Conservation (phyloP, 2,329 filamentous ascomycete genomes). For the Diaporthe sp. region DNA sequence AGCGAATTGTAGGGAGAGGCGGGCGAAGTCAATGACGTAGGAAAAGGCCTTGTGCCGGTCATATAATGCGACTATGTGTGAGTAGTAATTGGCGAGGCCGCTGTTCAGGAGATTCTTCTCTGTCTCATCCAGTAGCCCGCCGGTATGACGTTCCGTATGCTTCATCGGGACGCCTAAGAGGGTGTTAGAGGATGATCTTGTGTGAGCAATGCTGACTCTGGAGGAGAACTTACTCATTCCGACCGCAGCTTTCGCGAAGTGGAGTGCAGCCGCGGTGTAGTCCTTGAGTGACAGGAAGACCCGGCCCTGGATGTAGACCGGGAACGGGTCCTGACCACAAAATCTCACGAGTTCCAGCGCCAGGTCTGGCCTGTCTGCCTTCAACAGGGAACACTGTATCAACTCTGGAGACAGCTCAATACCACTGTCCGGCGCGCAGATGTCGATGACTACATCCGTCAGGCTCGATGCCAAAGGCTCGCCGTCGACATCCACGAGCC, state of each 20-base stretch:
- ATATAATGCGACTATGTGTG: conserved; percentile 85
- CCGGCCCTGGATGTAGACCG: conserved; percentile 86
- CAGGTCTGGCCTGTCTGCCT: conserved; percentile 68
- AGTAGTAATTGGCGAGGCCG: conserved; percentile 86
- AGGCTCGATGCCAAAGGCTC: conserved; percentile 68
- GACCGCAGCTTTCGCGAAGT: conserved; percentile 86
- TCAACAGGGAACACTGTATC: conserved; percentile 71
- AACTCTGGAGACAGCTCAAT: conserved; percentile 71
- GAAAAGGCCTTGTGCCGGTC: conserved; percentile 82
- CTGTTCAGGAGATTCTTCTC: conserved; percentile 77
- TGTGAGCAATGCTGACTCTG: background rate
- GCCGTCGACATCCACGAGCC: conserved; percentile 66
- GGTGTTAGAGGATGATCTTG: conserved; percentile 41
- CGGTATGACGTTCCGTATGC: conserved; percentile 64
- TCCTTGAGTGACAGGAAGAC: conserved; percentile 80
- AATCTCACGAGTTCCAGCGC: conserved; percentile 68
- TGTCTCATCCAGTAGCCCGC: conserved; percentile 77
- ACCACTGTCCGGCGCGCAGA: conserved; percentile 73
- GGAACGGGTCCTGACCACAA: conserved; percentile 68
- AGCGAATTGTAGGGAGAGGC: conserved; percentile 76
- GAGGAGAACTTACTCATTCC: conserved; percentile 76
- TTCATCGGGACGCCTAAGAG: conserved; percentile 56
- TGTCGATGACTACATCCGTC: conserved; percentile 74
- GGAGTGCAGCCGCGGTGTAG: conserved; percentile 75
- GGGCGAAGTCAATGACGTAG: conserved; percentile 86